These are phyloP conservation scores for Phytophthora cryptogea DNA, from an alignment of 352 stramenopile genomes.

Conservation along the genomic window DNA sequence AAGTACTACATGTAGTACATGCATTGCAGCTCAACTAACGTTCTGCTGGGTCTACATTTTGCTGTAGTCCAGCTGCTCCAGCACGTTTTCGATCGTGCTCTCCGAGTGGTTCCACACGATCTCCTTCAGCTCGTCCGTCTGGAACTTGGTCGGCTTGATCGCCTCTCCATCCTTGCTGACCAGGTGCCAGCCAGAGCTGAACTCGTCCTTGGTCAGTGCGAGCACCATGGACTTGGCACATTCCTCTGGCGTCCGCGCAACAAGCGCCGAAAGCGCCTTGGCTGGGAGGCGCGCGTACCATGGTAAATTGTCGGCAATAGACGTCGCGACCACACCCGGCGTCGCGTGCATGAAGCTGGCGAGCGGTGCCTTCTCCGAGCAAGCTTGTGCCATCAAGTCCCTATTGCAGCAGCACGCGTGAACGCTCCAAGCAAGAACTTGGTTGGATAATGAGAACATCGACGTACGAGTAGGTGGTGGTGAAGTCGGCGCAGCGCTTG, in stretches of 20 bases:
- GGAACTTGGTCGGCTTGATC: conserved; percentile 21
- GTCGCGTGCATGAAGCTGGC: conserved; percentile 23
- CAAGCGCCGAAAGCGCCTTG: conserved; percentile 6
- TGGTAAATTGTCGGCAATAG: conserved; percentile 9
- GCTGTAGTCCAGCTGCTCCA: conserved; percentile 8
- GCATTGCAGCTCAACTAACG: not conserved
- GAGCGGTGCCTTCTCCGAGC: conserved; percentile 22
- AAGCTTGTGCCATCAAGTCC: conserved; percentile 24
- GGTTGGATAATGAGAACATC: not conserved
- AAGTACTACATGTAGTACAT: not conserved
- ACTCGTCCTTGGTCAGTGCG: conserved; percentile 20
- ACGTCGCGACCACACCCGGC: conserved; percentile 14
- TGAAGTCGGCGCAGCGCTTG: conserved; percentile 23
- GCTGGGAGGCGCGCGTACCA: conserved; percentile 17
- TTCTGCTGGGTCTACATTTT: conserved; percentile 3
- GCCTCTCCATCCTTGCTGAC: conserved; percentile 14
- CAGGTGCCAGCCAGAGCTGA: conserved; percentile 19
- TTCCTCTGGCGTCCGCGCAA: conserved; percentile 14
- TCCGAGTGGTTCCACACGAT: conserved; percentile 29
- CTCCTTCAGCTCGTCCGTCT: conserved; percentile 28
- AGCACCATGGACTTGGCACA: conserved; percentile 19
- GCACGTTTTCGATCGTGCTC: conserved; percentile 15
- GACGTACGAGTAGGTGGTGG: conserved; percentile 24
- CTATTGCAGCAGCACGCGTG: not conserved
- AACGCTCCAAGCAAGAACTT: not conserved